Percentiles rank a stretch among this genome's conserved stretches.
Evolutionary conservation across 352 stramenopile genomes (phyloP).

Genomic region (Pythium dissotocum): DNA sequence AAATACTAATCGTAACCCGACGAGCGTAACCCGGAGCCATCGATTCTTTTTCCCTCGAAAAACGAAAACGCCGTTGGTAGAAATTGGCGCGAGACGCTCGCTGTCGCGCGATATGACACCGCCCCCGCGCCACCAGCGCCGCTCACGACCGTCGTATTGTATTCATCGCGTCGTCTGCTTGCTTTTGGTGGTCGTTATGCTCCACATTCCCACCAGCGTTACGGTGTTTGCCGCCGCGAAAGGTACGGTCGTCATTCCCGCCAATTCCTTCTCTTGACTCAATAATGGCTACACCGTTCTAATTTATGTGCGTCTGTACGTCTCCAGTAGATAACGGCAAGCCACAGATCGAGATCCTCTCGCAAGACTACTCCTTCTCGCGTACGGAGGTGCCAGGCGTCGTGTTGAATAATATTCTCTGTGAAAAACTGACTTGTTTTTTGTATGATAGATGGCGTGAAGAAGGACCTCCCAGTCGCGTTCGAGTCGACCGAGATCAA

Average conservation of each 20-base stretch:
- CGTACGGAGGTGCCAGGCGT: slow-evolving; percentile 26
- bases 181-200: slow-evolving; percentile 1
- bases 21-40: slow-evolving; percentile 18
- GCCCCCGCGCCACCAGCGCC: neutral
- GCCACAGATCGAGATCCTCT: slow-evolving; percentile 51
- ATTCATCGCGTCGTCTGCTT: neutral
- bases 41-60: slow-evolving; percentile 13
- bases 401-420: neutral
- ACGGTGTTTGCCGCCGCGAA: slow-evolving; percentile 6
- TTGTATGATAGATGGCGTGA: slow-evolving; percentile 35
- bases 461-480: slow-evolving; percentile 42
- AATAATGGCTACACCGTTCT: neutral
- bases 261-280: neutral
- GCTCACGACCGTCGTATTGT: neutral
- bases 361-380: slow-evolving; percentile 69
- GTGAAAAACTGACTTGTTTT: neutral
- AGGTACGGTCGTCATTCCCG: neutral
- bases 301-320: neutral
- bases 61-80: neutral
- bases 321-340: neutral
- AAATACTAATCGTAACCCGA: slow-evolving; percentile 9
- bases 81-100: neutral
- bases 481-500: slow-evolving; percentile 66
- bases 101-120: neutral
- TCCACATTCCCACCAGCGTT: neutral